Conservation (phyloP, 2,329 filamentous ascomycete genomes). For the Chlorencoelia australis region DNA sequence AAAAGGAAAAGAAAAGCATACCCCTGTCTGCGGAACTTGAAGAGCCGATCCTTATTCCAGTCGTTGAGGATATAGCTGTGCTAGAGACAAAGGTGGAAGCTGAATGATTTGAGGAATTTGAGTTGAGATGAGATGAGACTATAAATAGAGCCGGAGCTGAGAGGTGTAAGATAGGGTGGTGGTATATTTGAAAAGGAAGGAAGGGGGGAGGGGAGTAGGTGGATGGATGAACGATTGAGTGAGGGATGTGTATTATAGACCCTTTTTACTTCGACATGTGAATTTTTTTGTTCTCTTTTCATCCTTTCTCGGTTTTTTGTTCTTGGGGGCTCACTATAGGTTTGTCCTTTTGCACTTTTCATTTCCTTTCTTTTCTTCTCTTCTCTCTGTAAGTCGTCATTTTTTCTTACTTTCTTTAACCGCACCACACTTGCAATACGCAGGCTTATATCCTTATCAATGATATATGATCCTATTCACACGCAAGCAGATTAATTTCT, state of each 20-base stretch:
- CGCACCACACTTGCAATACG: not conserved
- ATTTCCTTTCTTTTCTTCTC: not conserved
- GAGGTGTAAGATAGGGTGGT: no score
- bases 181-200: no score
- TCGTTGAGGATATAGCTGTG: not conserved
- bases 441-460: conserved; percentile 1
- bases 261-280: no score
- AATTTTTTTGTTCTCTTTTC: not conserved
- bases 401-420: no score
- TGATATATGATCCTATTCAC: conserved; percentile 2
- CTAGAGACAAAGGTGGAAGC: not conserved
- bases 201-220: no score
- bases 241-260: no score
- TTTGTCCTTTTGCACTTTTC: conserved; percentile 1
- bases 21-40: no score
- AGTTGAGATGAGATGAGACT: no score
- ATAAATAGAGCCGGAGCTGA: no score
- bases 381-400: no score
- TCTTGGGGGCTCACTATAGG: not conserved
- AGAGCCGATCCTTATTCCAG: no score
- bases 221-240: no score
- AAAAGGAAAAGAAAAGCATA: not conserved
- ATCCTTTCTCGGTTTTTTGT: not conserved
- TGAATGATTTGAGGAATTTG: not conserved
- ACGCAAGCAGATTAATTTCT: conserved; percentile 1